phyloP scores from a whole-genome alignment of 129 eudicot species.

The Tanacetum coccineum region DNA sequence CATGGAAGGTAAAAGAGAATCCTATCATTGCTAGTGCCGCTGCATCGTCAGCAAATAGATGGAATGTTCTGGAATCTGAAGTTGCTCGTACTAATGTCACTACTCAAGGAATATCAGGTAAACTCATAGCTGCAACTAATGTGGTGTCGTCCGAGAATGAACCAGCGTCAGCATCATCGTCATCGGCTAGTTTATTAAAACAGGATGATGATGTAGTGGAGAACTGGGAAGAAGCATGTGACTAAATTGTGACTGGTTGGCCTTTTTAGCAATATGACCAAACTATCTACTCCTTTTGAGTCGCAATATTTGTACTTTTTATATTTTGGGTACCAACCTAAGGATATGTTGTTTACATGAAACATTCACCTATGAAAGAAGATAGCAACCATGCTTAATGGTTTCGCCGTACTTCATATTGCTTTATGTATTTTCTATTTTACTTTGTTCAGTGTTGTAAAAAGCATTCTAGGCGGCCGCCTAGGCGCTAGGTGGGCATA shows the following conservation, averaged over 20 bases:
- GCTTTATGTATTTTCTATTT: too few relatives aligned
- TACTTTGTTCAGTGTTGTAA: too few relatives aligned
- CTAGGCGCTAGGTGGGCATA: too few relatives aligned
- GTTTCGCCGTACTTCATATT: too few relatives aligned
- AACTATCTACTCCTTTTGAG: too few relatives aligned
- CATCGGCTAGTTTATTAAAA: conserved; percentile 12
- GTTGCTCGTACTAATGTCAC: conserved; percentile 18
- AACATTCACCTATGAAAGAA: too few relatives aligned
- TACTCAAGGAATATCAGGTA: background rate
- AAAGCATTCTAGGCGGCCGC: too few relatives aligned
- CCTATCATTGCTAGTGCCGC: conserved; percentile 17
- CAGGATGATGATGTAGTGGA: conserved; percentile 47
- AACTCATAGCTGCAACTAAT: conserved; percentile 5
- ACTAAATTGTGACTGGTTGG: conserved; percentile 11
- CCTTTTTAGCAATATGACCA: too few relatives aligned
- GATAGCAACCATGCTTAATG: too few relatives aligned
- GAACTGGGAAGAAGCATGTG: conserved; percentile 87
- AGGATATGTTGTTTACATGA: too few relatives aligned
- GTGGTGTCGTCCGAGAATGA: conserved; percentile 3
- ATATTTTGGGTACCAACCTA: too few relatives aligned
- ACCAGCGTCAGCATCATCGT: background rate
- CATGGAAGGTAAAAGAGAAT: conserved; percentile 45
- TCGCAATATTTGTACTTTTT: too few relatives aligned
- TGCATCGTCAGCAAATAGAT: conserved; percentile 47
- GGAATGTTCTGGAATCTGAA: conserved; percentile 61